Conservation (phyloP, 192 early-diverging fungal species). For the Umbelopsis sp. region DNA sequence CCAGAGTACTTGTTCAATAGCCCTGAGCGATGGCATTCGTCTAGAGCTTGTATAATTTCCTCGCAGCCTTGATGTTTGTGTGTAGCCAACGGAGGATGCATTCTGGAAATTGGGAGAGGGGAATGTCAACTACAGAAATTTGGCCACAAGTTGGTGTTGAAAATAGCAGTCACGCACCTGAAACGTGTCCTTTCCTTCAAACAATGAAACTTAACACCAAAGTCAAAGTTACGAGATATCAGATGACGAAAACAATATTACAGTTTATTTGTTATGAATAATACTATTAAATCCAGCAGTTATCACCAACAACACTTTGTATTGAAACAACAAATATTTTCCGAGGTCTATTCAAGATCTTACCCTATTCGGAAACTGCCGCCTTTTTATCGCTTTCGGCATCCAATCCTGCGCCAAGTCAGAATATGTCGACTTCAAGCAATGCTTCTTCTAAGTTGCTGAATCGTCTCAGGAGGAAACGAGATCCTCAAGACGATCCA, state of each 20-base stretch:
- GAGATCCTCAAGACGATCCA: not conserved
- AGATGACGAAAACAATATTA: too few species aligned
- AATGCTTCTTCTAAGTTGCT: not conserved
- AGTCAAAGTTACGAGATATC: too few species aligned
- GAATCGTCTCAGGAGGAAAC: not conserved
- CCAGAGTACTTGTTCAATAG: conserved; percentile 55
- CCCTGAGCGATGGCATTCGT: conserved; percentile 51
- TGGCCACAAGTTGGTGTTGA: not conserved
- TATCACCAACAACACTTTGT: too few species aligned
- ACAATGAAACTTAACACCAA: too few species aligned
- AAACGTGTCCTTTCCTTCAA: too few species aligned
- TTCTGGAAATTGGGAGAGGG: not conserved
- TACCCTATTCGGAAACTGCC: not conserved
- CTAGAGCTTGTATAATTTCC: conserved; percentile 52
- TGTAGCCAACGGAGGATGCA: conserved; percentile 43
- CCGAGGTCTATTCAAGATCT: not conserved
- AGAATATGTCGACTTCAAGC: conserved; percentile 4
- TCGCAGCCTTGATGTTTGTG: conserved; percentile 51
- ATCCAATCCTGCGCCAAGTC: not conserved
- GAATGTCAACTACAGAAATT: not conserved
- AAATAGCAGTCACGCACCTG: conserved; percentile 11
- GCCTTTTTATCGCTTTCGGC: not conserved
- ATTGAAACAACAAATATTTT: not conserved
- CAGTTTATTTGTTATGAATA: too few species aligned
- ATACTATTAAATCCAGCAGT: too few species aligned